Evolutionary conservation across 352 stramenopile species (phyloP).

Genomic region (Globisporangium megalacanthum): DNA sequence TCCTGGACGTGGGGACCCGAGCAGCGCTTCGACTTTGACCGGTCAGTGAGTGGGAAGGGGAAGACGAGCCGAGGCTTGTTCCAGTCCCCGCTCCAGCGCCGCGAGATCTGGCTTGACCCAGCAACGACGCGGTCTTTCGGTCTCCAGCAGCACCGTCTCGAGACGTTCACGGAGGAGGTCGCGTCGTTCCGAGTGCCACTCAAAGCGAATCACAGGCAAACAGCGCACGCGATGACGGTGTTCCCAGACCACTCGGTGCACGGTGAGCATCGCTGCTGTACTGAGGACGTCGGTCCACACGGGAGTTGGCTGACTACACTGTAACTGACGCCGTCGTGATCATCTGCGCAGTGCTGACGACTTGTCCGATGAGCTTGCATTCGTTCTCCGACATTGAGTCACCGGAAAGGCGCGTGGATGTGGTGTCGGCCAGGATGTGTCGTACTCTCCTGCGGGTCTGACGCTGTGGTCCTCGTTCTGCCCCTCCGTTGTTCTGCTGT

Average conservation of each 20-base stretch:
- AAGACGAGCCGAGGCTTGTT: slow-evolving; percentile 24
- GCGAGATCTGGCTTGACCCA: slow-evolving; percentile 62
- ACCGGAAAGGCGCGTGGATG: slow-evolving; percentile 22
- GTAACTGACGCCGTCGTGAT: neutral
- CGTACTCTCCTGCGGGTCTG: neutral
- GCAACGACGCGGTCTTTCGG: slow-evolving; percentile 47
- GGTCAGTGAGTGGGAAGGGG: neutral
- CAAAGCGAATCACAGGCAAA: slow-evolving; percentile 49
- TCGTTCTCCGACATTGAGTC: slow-evolving; percentile 52
- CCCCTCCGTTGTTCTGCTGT: neutral
- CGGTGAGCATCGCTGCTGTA: slow-evolving; percentile 18
- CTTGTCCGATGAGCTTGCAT: slow-evolving; percentile 47
- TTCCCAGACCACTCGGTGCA: slow-evolving; percentile 63
- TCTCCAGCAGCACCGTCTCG: slow-evolving; percentile 47
- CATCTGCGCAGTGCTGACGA: slow-evolving; percentile 38
- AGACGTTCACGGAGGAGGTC: slow-evolving; percentile 59
- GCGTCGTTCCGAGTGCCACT: slow-evolving; percentile 63
- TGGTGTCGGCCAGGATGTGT: no score
- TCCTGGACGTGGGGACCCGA: slow-evolving; percentile 21
- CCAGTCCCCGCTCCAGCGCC: slow-evolving; percentile 25
- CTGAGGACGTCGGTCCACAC: no score
- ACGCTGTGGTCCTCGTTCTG: neutral
- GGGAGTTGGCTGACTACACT: no score
- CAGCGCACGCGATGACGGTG: slow-evolving; percentile 39
- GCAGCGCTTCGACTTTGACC: slow-evolving; percentile 13